Evolutionary conservation across 2,329 filamentous ascomycete genomes (phyloP).

Genomic region (Didymella pinodella): DNA sequence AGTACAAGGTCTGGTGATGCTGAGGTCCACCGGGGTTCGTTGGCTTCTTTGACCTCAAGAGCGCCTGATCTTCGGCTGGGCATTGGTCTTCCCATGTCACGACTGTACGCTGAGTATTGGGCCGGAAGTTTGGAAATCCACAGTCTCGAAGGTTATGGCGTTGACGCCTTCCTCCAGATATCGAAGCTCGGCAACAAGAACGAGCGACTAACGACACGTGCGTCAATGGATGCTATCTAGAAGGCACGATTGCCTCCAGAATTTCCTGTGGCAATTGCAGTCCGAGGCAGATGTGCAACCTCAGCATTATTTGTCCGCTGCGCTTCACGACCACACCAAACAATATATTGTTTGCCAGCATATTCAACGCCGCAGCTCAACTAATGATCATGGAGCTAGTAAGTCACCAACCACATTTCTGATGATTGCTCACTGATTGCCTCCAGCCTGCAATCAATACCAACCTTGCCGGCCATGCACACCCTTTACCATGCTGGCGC

Average conservation of each 20-base stretch:
- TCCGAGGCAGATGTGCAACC: neutral
- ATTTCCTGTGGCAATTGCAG: neutral
- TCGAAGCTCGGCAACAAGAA: conserved; percentile 98
- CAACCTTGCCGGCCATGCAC: conserved; percentile 23
- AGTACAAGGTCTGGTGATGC: conserved; percentile 32
- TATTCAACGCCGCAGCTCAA: conserved; percentile 2
- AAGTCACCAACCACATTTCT: neutral
- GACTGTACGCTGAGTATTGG: conserved; percentile 98
- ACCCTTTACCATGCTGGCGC: conserved; percentile 21
- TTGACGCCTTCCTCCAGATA: conserved; percentile 95
- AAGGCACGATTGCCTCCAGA: neutral
- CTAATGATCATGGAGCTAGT: conserved; percentile 4
- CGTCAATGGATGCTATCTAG: conserved; percentile 61
- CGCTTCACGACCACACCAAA: neutral
- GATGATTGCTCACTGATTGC: neutral
- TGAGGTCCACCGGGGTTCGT: conserved; percentile 64
- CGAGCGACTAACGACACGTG: conserved; percentile 77
- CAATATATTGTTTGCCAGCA: conserved; percentile 19
- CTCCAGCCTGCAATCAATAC: conserved; percentile 15
- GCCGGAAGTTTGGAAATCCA: conserved; percentile 90
- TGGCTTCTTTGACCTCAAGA: conserved; percentile 80
- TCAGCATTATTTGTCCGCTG: neutral
- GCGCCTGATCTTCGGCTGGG: conserved; percentile 88
- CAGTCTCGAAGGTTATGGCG: conserved; percentile 92
- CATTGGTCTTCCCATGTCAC: conserved; percentile 91